Evolutionary conservation across 768 basidiomycete genomes (phyloP).

Genomic region (Phanerochaete sordida): DNA sequence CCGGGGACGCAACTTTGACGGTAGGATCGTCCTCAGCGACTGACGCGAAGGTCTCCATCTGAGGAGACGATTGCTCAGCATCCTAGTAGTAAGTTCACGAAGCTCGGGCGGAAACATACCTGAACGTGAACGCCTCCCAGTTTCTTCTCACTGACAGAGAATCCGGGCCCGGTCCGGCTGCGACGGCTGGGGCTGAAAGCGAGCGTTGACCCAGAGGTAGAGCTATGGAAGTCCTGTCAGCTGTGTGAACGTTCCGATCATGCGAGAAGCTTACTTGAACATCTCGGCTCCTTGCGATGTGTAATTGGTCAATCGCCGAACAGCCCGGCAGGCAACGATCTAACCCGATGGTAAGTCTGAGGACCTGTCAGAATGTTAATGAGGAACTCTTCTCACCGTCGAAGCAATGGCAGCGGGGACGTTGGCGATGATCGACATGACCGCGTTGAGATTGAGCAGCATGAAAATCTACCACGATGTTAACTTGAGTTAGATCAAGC

Average conservation of each 20-base stretch:
- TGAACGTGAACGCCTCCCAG: constrained; percentile 58
- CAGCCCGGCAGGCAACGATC: constrained; percentile 63
- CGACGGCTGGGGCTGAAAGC: constrained; percentile 52
- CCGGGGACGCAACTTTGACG: background rate
- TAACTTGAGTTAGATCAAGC: background rate
- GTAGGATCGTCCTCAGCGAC: constrained; percentile 1
- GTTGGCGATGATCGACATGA: constrained; percentile 69
- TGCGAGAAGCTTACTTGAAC: constrained; percentile 24
- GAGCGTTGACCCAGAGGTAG: constrained; percentile 28
- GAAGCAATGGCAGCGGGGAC: constrained; percentile 66
- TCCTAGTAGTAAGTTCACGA: too few species aligned
- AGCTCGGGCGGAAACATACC: constrained; percentile 27
- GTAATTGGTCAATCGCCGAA: constrained; percentile 61
- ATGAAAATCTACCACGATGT: constrained; percentile 38
- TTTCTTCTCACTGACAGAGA: constrained; percentile 31
- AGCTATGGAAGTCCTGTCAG: constrained; percentile 26
- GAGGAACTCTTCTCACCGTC: constrained; percentile 41
- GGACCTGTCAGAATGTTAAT: background rate
- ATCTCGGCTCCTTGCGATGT: constrained; percentile 44
- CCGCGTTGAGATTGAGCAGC: constrained; percentile 64
- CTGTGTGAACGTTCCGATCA: constrained; percentile 36
- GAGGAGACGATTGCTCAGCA: too few species aligned
- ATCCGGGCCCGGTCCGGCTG: constrained; percentile 21
- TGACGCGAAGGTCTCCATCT: constrained; percentile 61
- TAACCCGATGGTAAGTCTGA: constrained; percentile 21